Evolutionary conservation across 176 grass and related monocot genomes (phyloP).

Genomic region (Bonia amplexicaulis): DNA sequence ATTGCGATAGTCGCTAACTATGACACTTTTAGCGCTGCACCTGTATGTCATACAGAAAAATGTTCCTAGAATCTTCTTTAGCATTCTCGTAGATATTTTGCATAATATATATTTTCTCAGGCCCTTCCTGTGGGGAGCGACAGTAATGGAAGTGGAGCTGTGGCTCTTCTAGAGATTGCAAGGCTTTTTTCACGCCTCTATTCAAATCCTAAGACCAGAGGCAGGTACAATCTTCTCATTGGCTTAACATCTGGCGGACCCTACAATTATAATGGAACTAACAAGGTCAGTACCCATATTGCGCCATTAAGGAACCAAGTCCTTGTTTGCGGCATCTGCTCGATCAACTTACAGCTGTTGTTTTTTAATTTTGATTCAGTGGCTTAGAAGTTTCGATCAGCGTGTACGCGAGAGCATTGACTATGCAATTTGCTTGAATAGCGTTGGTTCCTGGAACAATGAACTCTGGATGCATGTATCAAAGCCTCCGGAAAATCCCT

Average conservation of each 20-base stretch:
- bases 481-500: constrained; percentile 93
- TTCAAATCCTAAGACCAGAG: constrained; percentile 91
- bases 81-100: constrained; percentile 18
- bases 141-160: constrained; percentile 95
- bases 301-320: neutral
- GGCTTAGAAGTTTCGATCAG: constrained; percentile 97
- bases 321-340: constrained; percentile 14
- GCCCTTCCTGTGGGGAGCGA: constrained; percentile 84
- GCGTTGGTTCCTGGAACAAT: constrained; percentile 81
- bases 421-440: constrained; percentile 97
- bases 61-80: neutral
- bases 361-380: constrained; percentile 41
- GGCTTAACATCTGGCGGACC: constrained; percentile 94
- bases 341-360: constrained; percentile 7
- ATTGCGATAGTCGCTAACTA: constrained; percentile 98
- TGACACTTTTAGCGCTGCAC: constrained; percentile 96
- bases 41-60: constrained; percentile 50
- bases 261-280: constrained; percentile 98
- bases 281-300: constrained; percentile 51
- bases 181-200: constrained; percentile 83
- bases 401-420: constrained; percentile 90
- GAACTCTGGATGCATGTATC: constrained; percentile 96
- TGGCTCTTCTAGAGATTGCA: constrained; percentile 88
- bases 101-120: constrained; percentile 43
- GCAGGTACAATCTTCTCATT: constrained; percentile 97